These are phyloP conservation scores for Fusarium nanum DNA, from an alignment of 2,329 filamentous ascomycete genomes.

Conservation along the genomic window DNA sequence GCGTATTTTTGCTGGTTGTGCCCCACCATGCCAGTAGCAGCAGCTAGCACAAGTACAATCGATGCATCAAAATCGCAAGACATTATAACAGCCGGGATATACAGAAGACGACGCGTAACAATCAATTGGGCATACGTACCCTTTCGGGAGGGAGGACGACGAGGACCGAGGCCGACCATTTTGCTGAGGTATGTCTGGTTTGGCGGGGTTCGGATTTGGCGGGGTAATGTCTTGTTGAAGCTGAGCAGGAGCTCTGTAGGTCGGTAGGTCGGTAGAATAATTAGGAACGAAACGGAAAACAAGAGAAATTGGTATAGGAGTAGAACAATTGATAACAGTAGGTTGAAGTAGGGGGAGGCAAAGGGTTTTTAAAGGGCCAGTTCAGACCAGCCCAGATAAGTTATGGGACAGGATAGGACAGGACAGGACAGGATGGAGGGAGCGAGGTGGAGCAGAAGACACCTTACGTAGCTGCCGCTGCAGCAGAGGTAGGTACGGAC, in stretches of 20 bases:
- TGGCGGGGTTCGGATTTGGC: slow-evolving; percentile 54
- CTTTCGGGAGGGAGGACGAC: slow-evolving; percentile 67
- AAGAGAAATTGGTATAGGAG: slow-evolving; percentile 2
- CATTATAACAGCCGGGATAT: neutral
- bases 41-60: slow-evolving; percentile 12
- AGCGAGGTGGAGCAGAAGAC: slow-evolving; percentile 41
- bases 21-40: slow-evolving; percentile 29
- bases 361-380: slow-evolving; percentile 41
- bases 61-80: neutral
- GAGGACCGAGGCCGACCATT: slow-evolving; percentile 65
- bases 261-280: slow-evolving; percentile 1
- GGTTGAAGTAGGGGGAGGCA: slow-evolving; percentile 26
- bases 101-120: slow-evolving; percentile 1
- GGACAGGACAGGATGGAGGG: slow-evolving; percentile 21
- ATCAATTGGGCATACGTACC: slow-evolving; percentile 64
- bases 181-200: slow-evolving; percentile 50
- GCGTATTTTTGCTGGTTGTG: slow-evolving; percentile 24
- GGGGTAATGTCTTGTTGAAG: slow-evolving; percentile 48
- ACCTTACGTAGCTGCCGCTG: slow-evolving; percentile 24
- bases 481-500: slow-evolving; percentile 18
- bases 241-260: slow-evolving; percentile 11
- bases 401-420: slow-evolving; percentile 24
- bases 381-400: slow-evolving; percentile 19
- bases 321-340: slow-evolving; percentile 13
- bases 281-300: slow-evolving; percentile 5